Conservation (phyloP, 179 eudicot species). For the Patellifolia procumbens region DNA sequence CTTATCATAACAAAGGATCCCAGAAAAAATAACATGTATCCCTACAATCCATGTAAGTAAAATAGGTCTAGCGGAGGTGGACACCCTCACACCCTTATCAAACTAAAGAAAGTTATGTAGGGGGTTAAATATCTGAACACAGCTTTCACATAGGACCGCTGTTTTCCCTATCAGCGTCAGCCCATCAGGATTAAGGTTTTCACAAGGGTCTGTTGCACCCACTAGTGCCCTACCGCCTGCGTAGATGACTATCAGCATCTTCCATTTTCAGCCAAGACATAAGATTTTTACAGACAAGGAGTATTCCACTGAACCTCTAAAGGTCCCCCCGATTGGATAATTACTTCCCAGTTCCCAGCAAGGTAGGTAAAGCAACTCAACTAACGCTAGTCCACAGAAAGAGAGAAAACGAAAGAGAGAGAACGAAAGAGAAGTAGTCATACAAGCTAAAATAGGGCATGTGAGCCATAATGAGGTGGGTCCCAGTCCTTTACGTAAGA, state of each 20-base stretch:
- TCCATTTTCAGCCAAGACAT: slow-evolving; percentile 15
- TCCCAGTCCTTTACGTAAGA: slow-evolving; percentile 13
- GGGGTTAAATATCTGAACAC: neutral
- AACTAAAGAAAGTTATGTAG: neutral
- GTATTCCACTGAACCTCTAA: neutral
- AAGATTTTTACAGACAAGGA: slow-evolving; percentile 10
- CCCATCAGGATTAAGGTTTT: slow-evolving; percentile 10
- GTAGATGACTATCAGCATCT: neutral
- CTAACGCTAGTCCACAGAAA: slow-evolving; percentile 10
- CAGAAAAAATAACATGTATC: neutral
- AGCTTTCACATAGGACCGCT: slow-evolving; percentile 17
- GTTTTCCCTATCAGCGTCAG: neutral
- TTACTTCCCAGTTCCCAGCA: slow-evolving; percentile 14
- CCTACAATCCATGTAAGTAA: neutral
- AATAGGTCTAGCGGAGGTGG: slow-evolving; percentile 7
- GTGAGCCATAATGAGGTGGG: slow-evolving; percentile 34
- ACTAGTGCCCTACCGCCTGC: too few species aligned
- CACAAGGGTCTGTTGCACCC: slow-evolving; percentile 1
- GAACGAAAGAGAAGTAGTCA: neutral
- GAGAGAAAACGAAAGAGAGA: neutral
- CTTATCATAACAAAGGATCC: neutral
- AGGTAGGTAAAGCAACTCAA: slow-evolving; percentile 18
- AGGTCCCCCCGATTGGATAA: slow-evolving; percentile 14
- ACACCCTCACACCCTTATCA: slow-evolving; percentile 2
- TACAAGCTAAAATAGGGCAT: slow-evolving; percentile 31